Evolutionary conservation across 2,329 filamentous ascomycete genomes (phyloP), one percentile per base, ranked within the genome.

Genomic region (Coniella vitis): DNA sequence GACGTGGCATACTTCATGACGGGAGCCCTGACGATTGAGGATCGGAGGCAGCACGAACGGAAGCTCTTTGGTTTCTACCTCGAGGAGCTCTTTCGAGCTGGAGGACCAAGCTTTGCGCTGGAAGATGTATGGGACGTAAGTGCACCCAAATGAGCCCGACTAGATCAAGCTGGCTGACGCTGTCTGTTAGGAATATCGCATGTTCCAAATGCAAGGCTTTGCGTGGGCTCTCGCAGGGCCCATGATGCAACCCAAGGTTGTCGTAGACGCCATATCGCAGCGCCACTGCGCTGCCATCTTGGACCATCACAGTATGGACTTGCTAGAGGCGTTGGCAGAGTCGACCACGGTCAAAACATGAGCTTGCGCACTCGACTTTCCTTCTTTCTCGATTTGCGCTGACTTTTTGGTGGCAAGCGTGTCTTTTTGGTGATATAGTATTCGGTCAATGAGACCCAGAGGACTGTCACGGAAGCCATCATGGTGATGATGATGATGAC

Each of bases 1-100:
- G 70, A 72, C 45, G 55, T 72, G 3, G 63, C 64, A 7, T 72
- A 72, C 55, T 62, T 64, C 51, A 60, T 72, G 56, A 65, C 65
- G 1, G 60, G 63, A 3, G 63, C 64, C 54, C 51, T 72, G 41
- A 65, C 56, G 5, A 47, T 70, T 7, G 65, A 68, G 50, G 65
- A 70, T 45, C 65, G 69, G 13, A 61, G 69, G n/a, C 57, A 57
- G 9, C 62, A 68, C 31, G 69, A 72, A 56, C 62, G 65, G 60
- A 63, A 62, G 41, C 55, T 70, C 12, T 54, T 66, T 20, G 60
- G 65, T 29, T 60, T 64, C 47, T 69, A 70, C 51, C 56, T 69
- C 17, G 55, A 57, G 7, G 57, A 59, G n/a, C 54, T 69, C 44
- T 60, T 60, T 43, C 48, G 47, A 10, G 51, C 60, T 2, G 64